Conservation (phyloP, 2,329 filamentous ascomycete genomes). For the Xylariaceae sp. region DNA sequence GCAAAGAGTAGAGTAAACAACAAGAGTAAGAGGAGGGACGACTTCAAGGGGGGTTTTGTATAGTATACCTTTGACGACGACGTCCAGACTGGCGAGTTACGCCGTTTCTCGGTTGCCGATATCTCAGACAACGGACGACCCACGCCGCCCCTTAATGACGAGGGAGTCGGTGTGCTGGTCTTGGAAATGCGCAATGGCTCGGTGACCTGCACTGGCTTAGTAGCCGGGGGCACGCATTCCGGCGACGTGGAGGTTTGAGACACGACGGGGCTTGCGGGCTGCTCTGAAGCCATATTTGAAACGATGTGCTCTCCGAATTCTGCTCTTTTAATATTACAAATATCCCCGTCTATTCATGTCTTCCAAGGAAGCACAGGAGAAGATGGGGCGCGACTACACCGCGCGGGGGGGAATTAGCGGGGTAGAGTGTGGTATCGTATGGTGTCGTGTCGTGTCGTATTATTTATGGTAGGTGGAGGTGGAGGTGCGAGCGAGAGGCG, state of each 20-base stretch:
- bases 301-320: constrained; percentile 20
- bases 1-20: constrained; percentile 1
- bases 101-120: constrained; percentile 74
- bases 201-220: constrained; percentile 28
- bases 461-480: not conserved
- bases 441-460: not conserved
- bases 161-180: constrained; percentile 47
- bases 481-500: not conserved
- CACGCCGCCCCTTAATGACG: constrained; percentile 58
- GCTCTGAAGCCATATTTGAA: constrained; percentile 29
- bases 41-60: not conserved
- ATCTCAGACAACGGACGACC: constrained; percentile 83
- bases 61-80: constrained; percentile 62
- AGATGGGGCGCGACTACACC: constrained; percentile 2
- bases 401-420: not conserved
- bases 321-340: constrained; percentile 16
- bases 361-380: constrained; percentile 16
- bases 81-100: constrained; percentile 90
- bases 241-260: constrained; percentile 10
- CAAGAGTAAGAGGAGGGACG: constrained; percentile 1
- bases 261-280: constrained; percentile 26
- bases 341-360: constrained; percentile 25
- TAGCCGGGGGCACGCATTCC: constrained; percentile 14
- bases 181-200: constrained; percentile 78
- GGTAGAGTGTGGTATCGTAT: constrained; percentile 1